Evolutionary conservation across 257 asterid genomes (phyloP), one percentile per base, ranked within the genome.

Genomic region (Scutellaria barbata): DNA sequence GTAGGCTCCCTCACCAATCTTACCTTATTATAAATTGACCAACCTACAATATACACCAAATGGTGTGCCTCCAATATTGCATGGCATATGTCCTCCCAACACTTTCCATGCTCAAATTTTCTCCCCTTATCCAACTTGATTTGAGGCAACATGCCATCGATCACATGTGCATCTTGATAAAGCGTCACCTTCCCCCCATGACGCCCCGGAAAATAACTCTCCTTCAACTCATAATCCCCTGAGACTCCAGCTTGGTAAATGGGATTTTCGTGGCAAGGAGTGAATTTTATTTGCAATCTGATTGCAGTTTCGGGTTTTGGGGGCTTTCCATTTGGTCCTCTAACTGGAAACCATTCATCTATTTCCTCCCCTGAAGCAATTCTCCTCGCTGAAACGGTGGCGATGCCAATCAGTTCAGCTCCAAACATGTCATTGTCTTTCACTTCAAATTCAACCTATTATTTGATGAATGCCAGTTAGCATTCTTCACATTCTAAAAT

Each of bases 371-470:
- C 96, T 6, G 85, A 72, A 30, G 84, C 85, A 10, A 94, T 84
- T 63, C 76, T 77, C 64, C 57, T 58, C 1, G 96, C 96, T 6
- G 90, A 80, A 3, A 89, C 89, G 1, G 76, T 60, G 18, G 96
- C 93, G 0, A 89, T 66, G 8, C 97, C 97, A 6, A 94, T 91
- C 48, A 84, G 75, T 17, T 94, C 96, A 0, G 97, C 99, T 6
- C 97, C 99, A 14, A 94, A 89, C n/a, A 86, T 79, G 40, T 94
- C 99, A 30, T 91, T 86, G 81, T 94, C 99, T 76, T 94, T 94
- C 16, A 94, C 97, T 77, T 86, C 83, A 62, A 94, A 94, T 10
- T 87, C 88, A 4, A 94, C 90, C 85, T 85, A 30, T 48, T 40
- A n/a, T 61, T 62, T 22, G 51, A 13, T 46, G 59, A 62, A 37